Evolutionary conservation across 1,284 basidiomycete species (phyloP), one percentile per base, ranked within the genome.

Genomic region (Heterobasidion parviporum): DNA sequence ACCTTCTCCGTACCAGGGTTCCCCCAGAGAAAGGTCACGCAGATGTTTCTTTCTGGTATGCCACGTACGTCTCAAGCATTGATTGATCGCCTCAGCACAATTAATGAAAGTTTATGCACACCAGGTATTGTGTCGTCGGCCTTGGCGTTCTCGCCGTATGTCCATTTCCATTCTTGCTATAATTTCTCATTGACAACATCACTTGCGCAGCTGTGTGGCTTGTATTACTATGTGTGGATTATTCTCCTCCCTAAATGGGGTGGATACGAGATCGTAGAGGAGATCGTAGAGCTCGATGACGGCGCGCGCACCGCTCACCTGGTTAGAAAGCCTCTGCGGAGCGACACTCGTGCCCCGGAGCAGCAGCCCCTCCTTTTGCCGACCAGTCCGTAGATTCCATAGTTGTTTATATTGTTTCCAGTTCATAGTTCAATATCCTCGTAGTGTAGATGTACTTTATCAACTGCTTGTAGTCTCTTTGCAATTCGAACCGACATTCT

Each of bases 161-260:
- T 56, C 10, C 6, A 16, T 14, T 34, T 50, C 16, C 8, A 2
- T 26, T 36, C 44, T 14, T 32, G 8, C 7, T 16, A 2, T 8
- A 12, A 36, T 26, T 26, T 33, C 2, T 10, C 15, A 10, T 43
- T 43, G 52, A 41, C 5, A 57, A 34, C 45, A 56, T 14, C 18
- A 50, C 51, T n/a, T 36, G 41, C 1, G 14, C 43, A 54, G 66
- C 45, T 57, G 12, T 70, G 68, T 32, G 68, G 59, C 2, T 43
- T 69, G 3, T 74, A 72, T 59, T 74, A 70, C 56, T 63, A 63
- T 36, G 35, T 72, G 15, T 73, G 70, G 70, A 65, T 67, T 33
- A 55, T 64, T 6, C 43, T 67, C 1, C 60, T 74, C 0, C 72
- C 72, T 16, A 61, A 62, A 16, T 54, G 61, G n/a, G 63, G 68